These are phyloP conservation scores for Fraxinus albicans DNA, from an alignment of 305 asterid species.

Conservation along the genomic window DNA sequence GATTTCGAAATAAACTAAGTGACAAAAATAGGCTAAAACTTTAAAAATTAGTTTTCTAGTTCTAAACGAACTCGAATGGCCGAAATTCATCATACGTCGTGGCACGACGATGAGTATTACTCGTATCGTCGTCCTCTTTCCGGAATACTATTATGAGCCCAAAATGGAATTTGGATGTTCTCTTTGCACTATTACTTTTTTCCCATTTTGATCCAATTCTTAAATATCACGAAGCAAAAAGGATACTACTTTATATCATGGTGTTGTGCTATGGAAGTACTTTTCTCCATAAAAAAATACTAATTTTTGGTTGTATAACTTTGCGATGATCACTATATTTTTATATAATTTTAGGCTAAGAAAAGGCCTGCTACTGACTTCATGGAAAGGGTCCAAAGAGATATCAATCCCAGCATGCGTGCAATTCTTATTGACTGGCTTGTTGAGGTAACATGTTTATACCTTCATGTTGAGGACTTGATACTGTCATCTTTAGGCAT, in stretches of 20 bases:
- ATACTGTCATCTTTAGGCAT: neutral
- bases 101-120: no score
- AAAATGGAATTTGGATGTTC: no score
- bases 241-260: neutral
- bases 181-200: no score
- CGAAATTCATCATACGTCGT: no score
- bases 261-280: neutral
- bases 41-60: no score
- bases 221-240: neutral
- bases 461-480: neutral
- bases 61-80: no score
- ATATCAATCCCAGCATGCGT: constrained; percentile 46
- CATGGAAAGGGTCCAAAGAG: constrained; percentile 51
- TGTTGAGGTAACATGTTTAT: constrained; percentile 46
- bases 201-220: neutral
- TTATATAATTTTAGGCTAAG: constrained; percentile 29
- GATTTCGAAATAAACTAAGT: no score
- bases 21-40: no score
- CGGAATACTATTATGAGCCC: no score
- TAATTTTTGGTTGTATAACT: neutral
- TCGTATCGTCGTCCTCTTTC: no score
- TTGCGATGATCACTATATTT: neutral
- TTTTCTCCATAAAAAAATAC: neutral
- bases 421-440: constrained; percentile 50
- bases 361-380: constrained; percentile 52